Base-by-base conservation (phyloP, 441 rosid genomes). In the Pelargonium fulgidum region DNA sequence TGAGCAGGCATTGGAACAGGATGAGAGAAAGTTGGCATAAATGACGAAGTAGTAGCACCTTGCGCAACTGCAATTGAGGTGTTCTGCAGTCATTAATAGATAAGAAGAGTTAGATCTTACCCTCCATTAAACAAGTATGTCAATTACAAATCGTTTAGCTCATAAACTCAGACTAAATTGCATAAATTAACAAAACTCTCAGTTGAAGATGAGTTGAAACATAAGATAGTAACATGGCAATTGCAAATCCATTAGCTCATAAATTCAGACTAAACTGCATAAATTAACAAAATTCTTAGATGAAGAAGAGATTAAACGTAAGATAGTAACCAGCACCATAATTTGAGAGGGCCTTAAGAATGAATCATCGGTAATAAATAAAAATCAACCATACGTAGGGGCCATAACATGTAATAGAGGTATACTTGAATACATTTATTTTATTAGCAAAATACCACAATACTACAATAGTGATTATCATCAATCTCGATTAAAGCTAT, bases 21-120 rank as follows among this genome's bases (percentile, higher is more conserved):
- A 73, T 80, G 85, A 70, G 87, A 85, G 68, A 72, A 26, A 39
- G 75, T 68, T 62, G 81, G 66, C 52, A 74, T 67, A 62, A 81
- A 71, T 22, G 74, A 77, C 66, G 68, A 65, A 65, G 75, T 66
- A 78, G 66, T 75, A 67, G 76, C 71, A 75, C 70, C 73, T 26
- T 81, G 84, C 17, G 75, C 68, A 83, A 64, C 59, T 56, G 75
- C 50, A 73, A 75, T 36, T 41, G 73, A 75, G 64, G 78, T 42
- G 76, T 75, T 80, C 86, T 76, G 75, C 76, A 85, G 76, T 62
- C 41, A 75, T 58, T 50, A 29, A 78, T 64, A 67, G 61, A 72
- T 68, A 52, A 2, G 45, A 69, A 44, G 11, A 45, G 65, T 63
- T 56, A 65, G 33, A 68, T 44, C 58, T 69, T 41, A 56, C 47